Evolutionary conservation across 139 green algal species (phyloP).

Genomic region (Ettlia oleoabundans): DNA sequence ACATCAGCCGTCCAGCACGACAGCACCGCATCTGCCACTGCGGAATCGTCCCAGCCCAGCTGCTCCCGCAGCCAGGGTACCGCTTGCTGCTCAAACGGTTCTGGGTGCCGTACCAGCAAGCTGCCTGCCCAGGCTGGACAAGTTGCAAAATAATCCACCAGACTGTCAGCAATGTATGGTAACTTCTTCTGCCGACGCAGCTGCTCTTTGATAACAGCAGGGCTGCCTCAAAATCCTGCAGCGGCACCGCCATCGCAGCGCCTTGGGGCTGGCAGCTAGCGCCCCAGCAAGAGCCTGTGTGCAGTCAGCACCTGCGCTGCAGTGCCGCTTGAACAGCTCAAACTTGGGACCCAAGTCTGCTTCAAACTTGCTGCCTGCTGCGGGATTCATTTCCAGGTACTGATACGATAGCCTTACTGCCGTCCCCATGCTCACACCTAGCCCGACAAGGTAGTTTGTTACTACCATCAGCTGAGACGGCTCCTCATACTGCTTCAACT

Average conservation of each 20-base stretch:
- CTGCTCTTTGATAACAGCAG: constrained; percentile 7
- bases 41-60: constrained; percentile 21
- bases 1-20: not conserved
- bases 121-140: not conserved
- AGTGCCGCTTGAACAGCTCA: constrained; percentile 2
- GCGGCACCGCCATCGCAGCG: not conserved
- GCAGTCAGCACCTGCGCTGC: not conserved
- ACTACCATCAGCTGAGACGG: too few relatives aligned
- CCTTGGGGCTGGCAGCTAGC: not conserved
- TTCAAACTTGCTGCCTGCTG: not conserved
- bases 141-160: not conserved
- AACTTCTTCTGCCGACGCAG: not conserved
- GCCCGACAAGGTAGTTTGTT: too few relatives aligned
- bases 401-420: too few relatives aligned
- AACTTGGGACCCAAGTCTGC: not conserved
- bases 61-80: constrained; percentile 15
- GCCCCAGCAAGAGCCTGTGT: not conserved
- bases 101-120: constrained; percentile 20
- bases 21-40: constrained; percentile 8
- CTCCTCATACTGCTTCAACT: too few relatives aligned
- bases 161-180: not conserved
- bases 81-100: not conserved
- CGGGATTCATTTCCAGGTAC: too few relatives aligned
- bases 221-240: not conserved
- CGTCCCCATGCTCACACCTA: not conserved